phyloP scores from a whole-genome alignment of 768 basidiomycete species.

The Lactarius psammicola region DNA sequence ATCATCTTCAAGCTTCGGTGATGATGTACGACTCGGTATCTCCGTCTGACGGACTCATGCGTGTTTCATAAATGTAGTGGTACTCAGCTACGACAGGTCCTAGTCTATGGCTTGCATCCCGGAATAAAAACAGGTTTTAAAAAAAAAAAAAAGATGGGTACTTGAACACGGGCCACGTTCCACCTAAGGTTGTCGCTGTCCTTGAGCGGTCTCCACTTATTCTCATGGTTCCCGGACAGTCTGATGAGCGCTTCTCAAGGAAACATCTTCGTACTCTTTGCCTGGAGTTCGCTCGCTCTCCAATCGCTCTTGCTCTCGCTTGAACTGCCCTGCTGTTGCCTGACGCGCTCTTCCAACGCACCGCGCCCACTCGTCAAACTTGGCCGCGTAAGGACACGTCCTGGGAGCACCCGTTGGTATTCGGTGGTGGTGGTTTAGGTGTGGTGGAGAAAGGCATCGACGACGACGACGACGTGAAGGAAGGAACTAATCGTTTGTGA shows the following conservation, averaged over 20 bases:
- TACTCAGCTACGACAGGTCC: too few relatives aligned
- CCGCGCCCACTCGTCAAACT: conserved; percentile 50
- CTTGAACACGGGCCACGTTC: conserved; percentile 72
- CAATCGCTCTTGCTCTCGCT: conserved; percentile 60
- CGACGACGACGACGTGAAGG: conserved; percentile 13
- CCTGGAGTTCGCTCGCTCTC: conserved; percentile 47
- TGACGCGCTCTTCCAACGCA: conserved; percentile 61
- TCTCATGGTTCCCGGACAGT: conserved; percentile 60
- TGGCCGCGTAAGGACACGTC: conserved; percentile 29
- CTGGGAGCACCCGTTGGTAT: conserved; percentile 23
- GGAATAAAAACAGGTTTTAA: too few relatives aligned
- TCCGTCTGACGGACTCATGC: too few relatives aligned
- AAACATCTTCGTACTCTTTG: conserved; percentile 43
- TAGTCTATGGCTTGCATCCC: too few relatives aligned
- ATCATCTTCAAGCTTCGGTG: too few relatives aligned
- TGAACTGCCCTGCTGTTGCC: conserved; percentile 66
- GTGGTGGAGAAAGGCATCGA: conserved; percentile 21
- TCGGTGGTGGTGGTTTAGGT: conserved; percentile 17
- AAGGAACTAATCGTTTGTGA: conserved; percentile 21
- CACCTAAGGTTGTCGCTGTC: conserved; percentile 48
- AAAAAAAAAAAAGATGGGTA: too few relatives aligned
- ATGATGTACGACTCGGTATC: too few relatives aligned
- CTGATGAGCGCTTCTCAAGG: conserved; percentile 56
- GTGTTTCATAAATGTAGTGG: too few relatives aligned
- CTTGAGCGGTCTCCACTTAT: conserved; percentile 52